These are phyloP conservation scores for Lodderomyces metapsilosis DNA, from an alignment of 1,139 yeast species.

Conservation along the genomic window DNA sequence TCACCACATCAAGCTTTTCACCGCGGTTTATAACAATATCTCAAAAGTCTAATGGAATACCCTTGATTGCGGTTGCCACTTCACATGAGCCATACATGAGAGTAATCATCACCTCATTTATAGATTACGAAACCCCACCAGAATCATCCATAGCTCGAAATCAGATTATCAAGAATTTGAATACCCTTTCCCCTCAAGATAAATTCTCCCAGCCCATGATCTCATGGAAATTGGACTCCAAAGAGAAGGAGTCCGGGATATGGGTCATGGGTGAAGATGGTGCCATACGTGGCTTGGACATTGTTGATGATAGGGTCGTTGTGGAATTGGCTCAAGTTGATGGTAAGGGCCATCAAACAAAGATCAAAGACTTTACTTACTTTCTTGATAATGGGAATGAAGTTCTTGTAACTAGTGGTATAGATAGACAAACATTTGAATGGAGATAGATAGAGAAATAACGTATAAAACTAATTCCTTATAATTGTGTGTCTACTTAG, in stretches of 20 bases:
- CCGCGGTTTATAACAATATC: constrained; percentile 48
- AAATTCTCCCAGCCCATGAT: constrained; percentile 60
- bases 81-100: constrained; percentile 79
- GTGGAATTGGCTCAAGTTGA: constrained; percentile 18
- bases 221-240: constrained; percentile 30
- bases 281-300: constrained; percentile 55
- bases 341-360: constrained; percentile 34
- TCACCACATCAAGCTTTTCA: constrained; percentile 64
- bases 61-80: constrained; percentile 57
- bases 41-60: constrained; percentile 16
- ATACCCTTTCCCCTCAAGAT: constrained; percentile 69
- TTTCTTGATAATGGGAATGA: constrained; percentile 31
- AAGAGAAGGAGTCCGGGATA: constrained; percentile 37
- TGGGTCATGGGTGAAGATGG: constrained; percentile 79
- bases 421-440: constrained; percentile 35
- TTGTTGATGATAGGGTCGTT: constrained; percentile 25
- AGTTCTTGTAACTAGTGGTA: constrained; percentile 44
- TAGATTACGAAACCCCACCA: constrained; percentile 19
- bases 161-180: constrained; percentile 54
- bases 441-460: constrained; percentile 13
- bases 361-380: constrained; percentile 47
- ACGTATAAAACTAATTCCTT: not conserved
- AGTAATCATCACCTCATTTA: constrained; percentile 50
- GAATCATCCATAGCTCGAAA: constrained; percentile 28
- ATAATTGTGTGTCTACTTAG: too few species aligned